These are phyloP conservation scores for Cryptosporidium parvum DNA, from an alignment of 169 alveolate species.

Conservation along the genomic window DNA sequence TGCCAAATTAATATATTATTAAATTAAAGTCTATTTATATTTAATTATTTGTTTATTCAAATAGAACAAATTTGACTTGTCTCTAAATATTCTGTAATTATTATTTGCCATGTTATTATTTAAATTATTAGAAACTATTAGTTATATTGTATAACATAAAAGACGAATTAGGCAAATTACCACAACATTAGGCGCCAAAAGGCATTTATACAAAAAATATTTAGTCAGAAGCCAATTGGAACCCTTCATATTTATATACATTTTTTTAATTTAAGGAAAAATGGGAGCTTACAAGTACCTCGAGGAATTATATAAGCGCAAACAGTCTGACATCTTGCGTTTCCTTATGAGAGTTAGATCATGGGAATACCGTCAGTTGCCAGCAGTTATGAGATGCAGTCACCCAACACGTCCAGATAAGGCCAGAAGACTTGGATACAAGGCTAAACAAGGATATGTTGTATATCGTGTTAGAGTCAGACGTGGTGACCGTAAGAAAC, in stretches of 20 bases:
- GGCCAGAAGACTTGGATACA: conserved; percentile 98
- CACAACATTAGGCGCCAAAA: not conserved
- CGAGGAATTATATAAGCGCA: conserved; percentile 99
- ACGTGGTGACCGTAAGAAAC: conserved; percentile 99
- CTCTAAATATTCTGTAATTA: not conserved
- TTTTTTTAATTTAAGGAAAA: conserved; percentile 38
- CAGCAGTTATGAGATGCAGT: conserved; percentile 97
- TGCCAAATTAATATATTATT: no score
- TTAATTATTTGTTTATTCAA: not conserved
- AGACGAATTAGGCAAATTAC: conserved; percentile 6
- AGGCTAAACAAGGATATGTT: conserved; percentile 99
- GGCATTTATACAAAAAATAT: not conserved
- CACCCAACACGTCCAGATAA: conserved; percentile 97
- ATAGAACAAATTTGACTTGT: not conserved
- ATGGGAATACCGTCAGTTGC: conserved; percentile 99
- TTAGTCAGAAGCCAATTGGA: not conserved
- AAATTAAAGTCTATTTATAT: no score
- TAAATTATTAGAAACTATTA: not conserved
- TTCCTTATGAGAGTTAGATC: conserved; percentile 97
- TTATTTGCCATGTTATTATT: not conserved
- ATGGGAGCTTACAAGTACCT: conserved; percentile 97
- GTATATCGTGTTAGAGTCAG: conserved; percentile 98
- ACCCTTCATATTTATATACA: not conserved
- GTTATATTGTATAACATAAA: not conserved
- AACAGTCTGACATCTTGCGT: conserved; percentile 98